phyloP scores from a whole-genome alignment of 495 filamentous ascomycete species.

The Penicillium macrosclerotiorum region DNA sequence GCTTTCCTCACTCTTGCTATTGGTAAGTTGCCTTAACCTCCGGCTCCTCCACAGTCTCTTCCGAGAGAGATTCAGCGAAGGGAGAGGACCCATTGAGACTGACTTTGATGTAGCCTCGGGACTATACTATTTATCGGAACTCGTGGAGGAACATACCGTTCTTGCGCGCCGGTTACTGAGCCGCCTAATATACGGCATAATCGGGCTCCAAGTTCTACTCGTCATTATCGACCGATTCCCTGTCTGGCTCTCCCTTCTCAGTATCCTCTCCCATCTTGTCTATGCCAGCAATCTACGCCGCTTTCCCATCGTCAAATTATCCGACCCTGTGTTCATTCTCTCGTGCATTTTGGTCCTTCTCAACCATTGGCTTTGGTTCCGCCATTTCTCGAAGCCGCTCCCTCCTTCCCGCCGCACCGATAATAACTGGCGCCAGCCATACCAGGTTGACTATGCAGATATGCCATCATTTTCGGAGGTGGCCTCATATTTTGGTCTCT shows the following conservation, averaged over 20 bases:
- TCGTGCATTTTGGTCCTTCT: slow-evolving; percentile 82
- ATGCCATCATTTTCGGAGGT: slow-evolving; percentile 91
- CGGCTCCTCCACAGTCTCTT: slow-evolving; percentile 7
- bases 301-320: slow-evolving; percentile 85
- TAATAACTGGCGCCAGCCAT: slow-evolving; percentile 51
- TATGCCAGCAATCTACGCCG: slow-evolving; percentile 86
- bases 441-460: slow-evolving; percentile 52
- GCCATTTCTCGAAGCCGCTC: slow-evolving; percentile 71
- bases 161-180: slow-evolving; percentile 80
- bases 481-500: slow-evolving; percentile 92
- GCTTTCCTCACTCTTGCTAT: slow-evolving; percentile 90
- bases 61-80: no score
- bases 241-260: slow-evolving; percentile 65
- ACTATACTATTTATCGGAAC: slow-evolving; percentile 95
- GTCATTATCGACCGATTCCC: slow-evolving; percentile 83
- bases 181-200: slow-evolving; percentile 80
- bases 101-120: slow-evolving; percentile 67
- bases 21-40: slow-evolving; percentile 54
- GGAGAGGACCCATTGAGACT: no score
- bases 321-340: slow-evolving; percentile 81
- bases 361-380: slow-evolving; percentile 98
- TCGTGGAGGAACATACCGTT: slow-evolving; percentile 97
- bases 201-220: slow-evolving; percentile 71
- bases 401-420: slow-evolving; percentile 22
- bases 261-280: slow-evolving; percentile 77